Conservation (phyloP, 208 protist species). For the Crithidia expoeki region DNA sequence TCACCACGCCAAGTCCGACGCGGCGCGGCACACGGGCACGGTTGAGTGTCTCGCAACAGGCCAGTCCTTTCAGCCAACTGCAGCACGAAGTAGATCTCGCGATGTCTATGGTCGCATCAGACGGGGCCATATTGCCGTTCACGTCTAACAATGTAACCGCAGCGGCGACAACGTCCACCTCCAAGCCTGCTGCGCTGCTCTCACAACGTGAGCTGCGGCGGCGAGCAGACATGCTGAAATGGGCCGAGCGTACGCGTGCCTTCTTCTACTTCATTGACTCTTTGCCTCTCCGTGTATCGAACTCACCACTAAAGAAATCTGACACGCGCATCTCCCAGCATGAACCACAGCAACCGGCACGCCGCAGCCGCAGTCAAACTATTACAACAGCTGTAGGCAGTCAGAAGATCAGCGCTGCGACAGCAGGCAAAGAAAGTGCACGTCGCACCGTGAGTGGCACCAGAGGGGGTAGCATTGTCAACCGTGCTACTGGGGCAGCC, state of each 20-base stretch:
- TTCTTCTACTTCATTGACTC: constrained; percentile 79
- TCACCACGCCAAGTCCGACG: constrained; percentile 11
- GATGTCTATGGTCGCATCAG: neutral
- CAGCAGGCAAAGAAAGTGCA: too few species aligned
- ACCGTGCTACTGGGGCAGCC: neutral
- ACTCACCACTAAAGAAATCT: constrained; percentile 24
- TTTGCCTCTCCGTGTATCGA: constrained; percentile 44
- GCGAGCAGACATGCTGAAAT: constrained; percentile 41
- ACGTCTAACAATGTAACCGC: neutral
- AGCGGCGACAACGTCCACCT: neutral
- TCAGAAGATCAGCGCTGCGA: neutral
- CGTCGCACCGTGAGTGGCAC: neutral
- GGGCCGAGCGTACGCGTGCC: constrained; percentile 46
- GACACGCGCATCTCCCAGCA: neutral
- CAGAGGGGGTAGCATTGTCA: neutral
- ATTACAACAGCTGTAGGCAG: neutral
- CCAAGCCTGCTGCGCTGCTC: neutral
- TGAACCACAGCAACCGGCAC: neutral
- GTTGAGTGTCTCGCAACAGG: constrained; percentile 7
- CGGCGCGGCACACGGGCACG: constrained; percentile 3
- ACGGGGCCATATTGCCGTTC: neutral
- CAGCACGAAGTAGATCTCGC: constrained; percentile 28
- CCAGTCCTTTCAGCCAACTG: constrained; percentile 37
- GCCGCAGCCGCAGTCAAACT: constrained; percentile 11
- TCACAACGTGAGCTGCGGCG: constrained; percentile 33